Percentiles rank a stretch among this genome's conserved stretches.
These are phyloP conservation scores for Diphasiastrum complanatum DNA, from an alignment of 83 land plant species.

Conservation along the genomic window DNA sequence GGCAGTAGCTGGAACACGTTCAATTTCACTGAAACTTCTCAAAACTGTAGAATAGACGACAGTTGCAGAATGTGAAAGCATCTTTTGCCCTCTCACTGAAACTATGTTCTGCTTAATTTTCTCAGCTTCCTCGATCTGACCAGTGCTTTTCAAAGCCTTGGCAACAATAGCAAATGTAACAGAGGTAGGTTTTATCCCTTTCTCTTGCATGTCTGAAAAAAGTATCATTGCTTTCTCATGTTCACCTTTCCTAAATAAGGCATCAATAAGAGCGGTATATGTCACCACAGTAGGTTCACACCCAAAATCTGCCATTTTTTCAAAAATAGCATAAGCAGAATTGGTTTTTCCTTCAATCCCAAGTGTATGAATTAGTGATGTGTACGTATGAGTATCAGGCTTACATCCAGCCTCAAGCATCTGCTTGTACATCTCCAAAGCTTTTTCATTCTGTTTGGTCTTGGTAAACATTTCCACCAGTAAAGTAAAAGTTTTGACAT, in stretches of 20 bases:
- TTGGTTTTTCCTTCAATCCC: conserved; percentile 12
- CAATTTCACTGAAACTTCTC: no score
- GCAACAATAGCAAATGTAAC: conserved; percentile 48
- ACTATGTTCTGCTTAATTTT: no score
- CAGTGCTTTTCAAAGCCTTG: conserved; percentile 44
- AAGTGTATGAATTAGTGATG: conserved; percentile 7
- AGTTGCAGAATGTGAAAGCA: no score
- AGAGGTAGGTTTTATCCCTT: conserved; percentile 50
- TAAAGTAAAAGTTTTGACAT: neutral
- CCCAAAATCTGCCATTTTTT: conserved; percentile 14
- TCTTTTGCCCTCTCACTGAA: no score
- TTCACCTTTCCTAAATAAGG: conserved; percentile 40
- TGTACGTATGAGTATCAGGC: conserved; percentile 10
- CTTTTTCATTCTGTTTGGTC: neutral
- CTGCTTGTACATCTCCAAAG: conserved; percentile 8
- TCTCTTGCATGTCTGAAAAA: conserved; percentile 44
- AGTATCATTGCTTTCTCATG: conserved; percentile 36
- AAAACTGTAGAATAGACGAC: no score
- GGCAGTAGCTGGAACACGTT: no score
- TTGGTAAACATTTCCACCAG: conserved; percentile 4
- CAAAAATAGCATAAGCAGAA: conserved; percentile 1
- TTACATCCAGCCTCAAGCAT: conserved; percentile 6
- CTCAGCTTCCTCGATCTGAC: conserved; percentile 46
- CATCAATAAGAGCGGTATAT: conserved; percentile 59
- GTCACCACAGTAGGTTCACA: conserved; percentile 46